Conservation (phyloP, 1,284 basidiomycete genomes). For the Cutaneotrichosporon sp. region DNA sequence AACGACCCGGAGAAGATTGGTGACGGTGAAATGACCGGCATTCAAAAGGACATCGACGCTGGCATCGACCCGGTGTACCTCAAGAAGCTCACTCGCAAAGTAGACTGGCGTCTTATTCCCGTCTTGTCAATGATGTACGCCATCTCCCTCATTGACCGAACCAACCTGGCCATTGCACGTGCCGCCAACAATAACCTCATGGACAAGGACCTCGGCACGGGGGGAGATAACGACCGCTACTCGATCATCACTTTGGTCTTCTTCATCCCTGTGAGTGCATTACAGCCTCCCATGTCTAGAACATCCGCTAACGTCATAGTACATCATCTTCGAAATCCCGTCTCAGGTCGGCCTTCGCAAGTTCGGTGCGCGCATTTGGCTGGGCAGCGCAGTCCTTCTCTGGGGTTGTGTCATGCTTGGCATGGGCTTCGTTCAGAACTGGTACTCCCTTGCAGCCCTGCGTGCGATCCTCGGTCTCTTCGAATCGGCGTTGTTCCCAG, state of each 20-base stretch:
- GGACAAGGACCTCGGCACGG: conserved; percentile 23
- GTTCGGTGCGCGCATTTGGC: conserved; percentile 17
- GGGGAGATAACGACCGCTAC: conserved; percentile 33
- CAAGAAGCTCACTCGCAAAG: conserved; percentile 10
- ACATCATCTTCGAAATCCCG: conserved; percentile 1
- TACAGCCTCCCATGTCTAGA: too few relatives aligned
- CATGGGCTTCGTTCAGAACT: conserved; percentile 38
- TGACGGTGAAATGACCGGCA: background rate
- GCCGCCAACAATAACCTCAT: conserved; percentile 21
- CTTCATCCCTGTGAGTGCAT: conserved; percentile 36
- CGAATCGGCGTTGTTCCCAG: conserved; percentile 44
- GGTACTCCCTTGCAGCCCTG: conserved; percentile 22
- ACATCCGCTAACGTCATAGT: background rate
- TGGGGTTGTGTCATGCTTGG: conserved; percentile 40
- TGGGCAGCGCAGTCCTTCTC: conserved; percentile 18
- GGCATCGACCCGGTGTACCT: conserved; percentile 7
- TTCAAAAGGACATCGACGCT: conserved; percentile 8
- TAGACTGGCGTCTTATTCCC: conserved; percentile 20
- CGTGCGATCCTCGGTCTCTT: conserved; percentile 45
- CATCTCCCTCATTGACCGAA: conserved; percentile 18
- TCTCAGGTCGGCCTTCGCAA: conserved; percentile 24
- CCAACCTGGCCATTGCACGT: conserved; percentile 26
- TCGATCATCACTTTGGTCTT: conserved; percentile 43
- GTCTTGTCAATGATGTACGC: conserved; percentile 13
- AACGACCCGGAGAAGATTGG: background rate